Base-by-base conservation (phyloP, 164 flowering plant species). In the Stephania japonica region DNA sequence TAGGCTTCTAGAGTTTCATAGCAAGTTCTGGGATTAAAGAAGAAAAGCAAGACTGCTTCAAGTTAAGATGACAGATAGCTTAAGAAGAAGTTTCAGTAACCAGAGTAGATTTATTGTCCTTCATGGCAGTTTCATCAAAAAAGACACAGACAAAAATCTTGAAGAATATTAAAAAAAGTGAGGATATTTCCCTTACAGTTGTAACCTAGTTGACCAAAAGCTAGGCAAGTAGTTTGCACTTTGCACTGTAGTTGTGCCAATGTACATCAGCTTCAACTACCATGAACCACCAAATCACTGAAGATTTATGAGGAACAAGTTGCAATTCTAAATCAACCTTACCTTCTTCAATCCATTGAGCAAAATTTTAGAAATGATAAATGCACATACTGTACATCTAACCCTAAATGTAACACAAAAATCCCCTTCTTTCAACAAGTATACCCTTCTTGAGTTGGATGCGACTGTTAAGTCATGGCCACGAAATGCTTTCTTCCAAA, bases 331-430 rank as follows among this genome's bases (percentile, higher is more conserved):
- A 59, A 59, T 18, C 3, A 41, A 38, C 21, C 10, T 42, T 67
- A 41, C 47, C 65, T 32, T 70, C 2, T 50, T 2, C n/a, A 4
- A 9, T 25, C 13, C 14, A 50, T 50, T 32, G 38, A 32, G 38
- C 38, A 32, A 32, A 70, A 70, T 5, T 38, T n/a, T 44, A n/a
- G 10, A 72, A 67, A 68, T 56, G 42, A 16, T 65, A 49, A 32
- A 19, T 68, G 43, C 44, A 68, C 21, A 75, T 67, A 43, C 73
- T 73, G 79, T 69, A 69, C 73, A 77, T 18, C 16, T 62, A 77
- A 49, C 70, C 21, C 19, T 12, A 41, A 18, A 32, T 41, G 50
- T 63, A n/a, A 43, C 32, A 44, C 3, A 14, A 61, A 42, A 23
- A 25, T 27, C 21, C 21, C 14, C 27, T 38, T 50, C 25, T 42